phyloP scores from a whole-genome alignment of 176 grass and related monocot genomes.

The Cenchrus fungigraminus region DNA sequence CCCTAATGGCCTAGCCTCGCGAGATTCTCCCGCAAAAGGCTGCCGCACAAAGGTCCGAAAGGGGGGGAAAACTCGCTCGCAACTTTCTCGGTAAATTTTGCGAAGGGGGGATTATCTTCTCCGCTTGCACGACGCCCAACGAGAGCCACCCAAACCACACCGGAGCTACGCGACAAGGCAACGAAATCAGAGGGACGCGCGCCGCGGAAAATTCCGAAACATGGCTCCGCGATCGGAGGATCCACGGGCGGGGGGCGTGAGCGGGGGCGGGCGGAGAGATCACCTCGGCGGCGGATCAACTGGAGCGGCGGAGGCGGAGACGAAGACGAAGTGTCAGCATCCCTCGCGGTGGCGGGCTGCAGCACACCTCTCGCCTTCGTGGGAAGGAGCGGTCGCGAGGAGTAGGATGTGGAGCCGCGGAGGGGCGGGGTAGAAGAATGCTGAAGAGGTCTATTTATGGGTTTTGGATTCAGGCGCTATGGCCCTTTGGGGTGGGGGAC shows the following conservation, averaged over 20 bases:
- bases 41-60: background rate
- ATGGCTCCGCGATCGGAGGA: background rate
- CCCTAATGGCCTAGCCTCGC: constrained; percentile 5
- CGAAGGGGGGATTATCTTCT: constrained; percentile 28
- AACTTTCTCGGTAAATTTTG: background rate
- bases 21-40: background rate
- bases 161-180: constrained; percentile 37
- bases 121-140: background rate
- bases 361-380: background rate
- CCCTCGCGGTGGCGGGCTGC: constrained; percentile 18
- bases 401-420: background rate
- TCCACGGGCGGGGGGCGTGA: background rate
- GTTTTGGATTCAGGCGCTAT: constrained; percentile 36
- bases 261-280: constrained; percentile 7
- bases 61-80: background rate
- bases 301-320: constrained; percentile 23
- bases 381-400: background rate
- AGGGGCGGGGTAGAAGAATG: background rate
- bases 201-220: background rate
- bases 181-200: constrained; percentile 1
- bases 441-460: constrained; percentile 35
- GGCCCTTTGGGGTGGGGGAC: background rate
- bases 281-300: constrained; percentile 43
- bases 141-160: constrained; percentile 35
- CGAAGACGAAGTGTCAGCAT: constrained; percentile 26